phyloP scores from a whole-genome alignment of 352 stramenopile species.

The Phytophthora capsici region DNA sequence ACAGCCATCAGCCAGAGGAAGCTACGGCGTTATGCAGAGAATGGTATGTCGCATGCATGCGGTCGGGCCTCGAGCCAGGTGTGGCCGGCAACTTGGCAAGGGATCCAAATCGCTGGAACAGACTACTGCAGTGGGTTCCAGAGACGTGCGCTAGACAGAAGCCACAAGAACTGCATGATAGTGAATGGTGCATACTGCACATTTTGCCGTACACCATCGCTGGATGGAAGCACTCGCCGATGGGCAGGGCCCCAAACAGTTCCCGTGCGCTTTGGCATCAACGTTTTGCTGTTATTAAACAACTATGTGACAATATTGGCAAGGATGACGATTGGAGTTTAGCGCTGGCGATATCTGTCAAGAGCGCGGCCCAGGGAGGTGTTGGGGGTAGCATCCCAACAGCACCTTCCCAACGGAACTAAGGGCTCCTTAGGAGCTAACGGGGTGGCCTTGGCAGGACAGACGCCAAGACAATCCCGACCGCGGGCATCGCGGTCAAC shows the following conservation, averaged over 20 bases:
- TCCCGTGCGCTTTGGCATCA: neutral
- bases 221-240: neutral
- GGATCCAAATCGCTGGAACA: neutral
- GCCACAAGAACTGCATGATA: neutral
- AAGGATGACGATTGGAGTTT: too few relatives aligned
- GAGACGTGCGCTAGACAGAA: neutral
- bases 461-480: too few relatives aligned
- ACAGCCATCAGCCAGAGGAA: neutral
- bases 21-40: neutral
- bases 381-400: too few relatives aligned
- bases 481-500: too few relatives aligned
- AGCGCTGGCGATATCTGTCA: too few relatives aligned
- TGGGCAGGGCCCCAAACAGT: neutral
- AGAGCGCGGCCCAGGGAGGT: too few relatives aligned
- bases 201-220: neutral
- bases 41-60: neutral
- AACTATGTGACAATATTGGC: too few relatives aligned
- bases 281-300: too few relatives aligned
- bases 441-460: too few relatives aligned
- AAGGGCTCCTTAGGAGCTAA: too few relatives aligned
- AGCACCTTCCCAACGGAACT: too few relatives aligned
- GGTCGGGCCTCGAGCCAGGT: too few relatives aligned
- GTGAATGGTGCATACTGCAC: neutral
- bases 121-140: neutral
- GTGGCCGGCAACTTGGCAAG: neutral